These are phyloP conservation scores for Lactuca sativa DNA, from an alignment of 129 eudicot genomes.

Conservation along the genomic window DNA sequence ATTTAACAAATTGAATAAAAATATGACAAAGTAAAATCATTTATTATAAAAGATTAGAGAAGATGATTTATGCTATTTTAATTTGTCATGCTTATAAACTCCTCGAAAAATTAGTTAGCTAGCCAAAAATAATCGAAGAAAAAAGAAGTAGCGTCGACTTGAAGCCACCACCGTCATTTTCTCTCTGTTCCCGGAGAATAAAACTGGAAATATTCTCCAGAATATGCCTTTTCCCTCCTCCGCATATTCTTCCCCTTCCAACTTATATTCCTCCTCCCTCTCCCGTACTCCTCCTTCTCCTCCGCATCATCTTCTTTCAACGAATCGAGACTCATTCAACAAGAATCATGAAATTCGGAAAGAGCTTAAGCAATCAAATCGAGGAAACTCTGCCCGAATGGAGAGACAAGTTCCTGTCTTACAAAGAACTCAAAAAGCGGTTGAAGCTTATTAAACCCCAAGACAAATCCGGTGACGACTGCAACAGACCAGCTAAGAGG, in stretches of 20 bases:
- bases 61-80: too few relatives aligned
- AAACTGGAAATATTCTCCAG: conserved; percentile 31
- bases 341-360: conserved; percentile 76
- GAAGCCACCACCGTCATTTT: conserved; percentile 13
- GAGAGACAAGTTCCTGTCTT: conserved; percentile 86
- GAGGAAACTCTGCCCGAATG: conserved; percentile 88
- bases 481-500: conserved; percentile 35
- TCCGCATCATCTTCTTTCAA: background rate
- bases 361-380: conserved; percentile 74
- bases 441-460: conserved; percentile 59
- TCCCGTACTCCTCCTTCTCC: background rate
- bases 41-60: too few relatives aligned
- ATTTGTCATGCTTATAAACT: too few relatives aligned
- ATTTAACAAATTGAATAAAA: too few relatives aligned
- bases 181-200: conserved; percentile 19
- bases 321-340: background rate
- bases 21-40: too few relatives aligned
- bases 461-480: conserved; percentile 13
- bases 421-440: conserved; percentile 80
- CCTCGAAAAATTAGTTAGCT: too few relatives aligned
- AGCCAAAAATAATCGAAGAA: too few relatives aligned
- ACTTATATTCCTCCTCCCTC: conserved; percentile 5
- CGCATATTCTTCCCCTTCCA: conserved; percentile 33
- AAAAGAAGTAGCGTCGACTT: background rate
- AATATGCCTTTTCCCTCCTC: conserved; percentile 35